phyloP scores from a whole-genome alignment of 768 basidiomycete species.

The Suillus subluteus region DNA sequence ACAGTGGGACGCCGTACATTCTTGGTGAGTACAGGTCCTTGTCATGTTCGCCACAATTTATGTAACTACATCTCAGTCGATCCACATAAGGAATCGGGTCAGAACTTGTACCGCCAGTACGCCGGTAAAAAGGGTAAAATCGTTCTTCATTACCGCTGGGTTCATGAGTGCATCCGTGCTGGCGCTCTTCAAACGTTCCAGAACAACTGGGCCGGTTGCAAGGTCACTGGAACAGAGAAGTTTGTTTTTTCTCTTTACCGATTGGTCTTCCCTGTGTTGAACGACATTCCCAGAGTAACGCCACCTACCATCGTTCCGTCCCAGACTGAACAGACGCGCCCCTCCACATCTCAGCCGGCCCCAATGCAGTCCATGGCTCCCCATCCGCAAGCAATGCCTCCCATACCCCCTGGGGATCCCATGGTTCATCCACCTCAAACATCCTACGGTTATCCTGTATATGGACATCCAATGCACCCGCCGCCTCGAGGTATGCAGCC shows the following conservation, averaged over 20 bases:
- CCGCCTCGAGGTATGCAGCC: constrained; percentile 47
- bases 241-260: constrained; percentile 38
- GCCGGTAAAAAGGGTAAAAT: constrained; percentile 79
- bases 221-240: constrained; percentile 76
- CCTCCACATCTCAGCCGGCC: constrained; percentile 28
- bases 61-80: constrained; percentile 54
- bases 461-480: constrained; percentile 44
- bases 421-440: constrained; percentile 33
- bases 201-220: constrained; percentile 80
- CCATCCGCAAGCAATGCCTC: constrained; percentile 31
- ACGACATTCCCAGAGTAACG: constrained; percentile 27
- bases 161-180: constrained; percentile 73
- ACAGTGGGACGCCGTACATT: constrained; percentile 80
- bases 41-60: constrained; percentile 1
- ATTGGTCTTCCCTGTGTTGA: constrained; percentile 9
- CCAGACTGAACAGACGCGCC: constrained; percentile 24
- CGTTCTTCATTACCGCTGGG: constrained; percentile 75
- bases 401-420: constrained; percentile 31
- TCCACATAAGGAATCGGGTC: constrained; percentile 77
- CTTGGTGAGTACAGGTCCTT: constrained; percentile 55
- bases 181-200: constrained; percentile 74
- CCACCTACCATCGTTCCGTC: constrained; percentile 22
- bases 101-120: constrained; percentile 81
- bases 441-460: constrained; percentile 37
- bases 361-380: constrained; percentile 31